Percentiles rank a stretch among this genome's conserved stretches.
Conservation (phyloP, 192 early-diverging fungal species). For the Geranomyces michiganensis region DNA sequence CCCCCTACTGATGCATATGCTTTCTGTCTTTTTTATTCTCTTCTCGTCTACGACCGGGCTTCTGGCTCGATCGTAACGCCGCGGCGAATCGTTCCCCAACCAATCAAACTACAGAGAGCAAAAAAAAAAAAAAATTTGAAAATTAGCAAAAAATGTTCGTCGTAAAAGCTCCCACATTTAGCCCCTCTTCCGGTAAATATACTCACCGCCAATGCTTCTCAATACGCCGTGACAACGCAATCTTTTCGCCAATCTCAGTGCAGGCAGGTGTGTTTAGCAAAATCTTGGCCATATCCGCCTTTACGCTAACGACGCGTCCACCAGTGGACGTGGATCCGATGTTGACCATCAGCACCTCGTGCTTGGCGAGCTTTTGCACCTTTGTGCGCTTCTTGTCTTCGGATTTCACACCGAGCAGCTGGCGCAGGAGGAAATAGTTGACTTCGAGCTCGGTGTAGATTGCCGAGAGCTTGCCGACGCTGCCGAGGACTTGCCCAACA, state of each 20-base stretch:
- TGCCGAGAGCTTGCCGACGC: slow-evolving; percentile 86
- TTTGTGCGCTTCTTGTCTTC: slow-evolving; percentile 99
- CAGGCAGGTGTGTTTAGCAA: slow-evolving; percentile 87
- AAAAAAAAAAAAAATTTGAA: slow-evolving; percentile 22
- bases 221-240: slow-evolving; percentile 93
- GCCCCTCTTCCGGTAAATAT: not conserved
- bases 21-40: too few relatives aligned
- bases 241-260: slow-evolving; percentile 94
- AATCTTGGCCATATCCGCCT: slow-evolving; percentile 94
- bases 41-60: not conserved
- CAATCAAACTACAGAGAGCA: slow-evolving; percentile 74
- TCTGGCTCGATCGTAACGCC: slow-evolving; percentile 73
- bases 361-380: slow-evolving; percentile 89
- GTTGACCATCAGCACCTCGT: slow-evolving; percentile 94
- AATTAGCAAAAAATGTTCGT: slow-evolving; percentile 17
- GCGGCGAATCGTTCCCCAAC: slow-evolving; percentile 95
- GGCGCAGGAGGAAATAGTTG: slow-evolving; percentile 94
- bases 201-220: slow-evolving; percentile 95
- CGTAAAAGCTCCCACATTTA: not conserved
- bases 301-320: slow-evolving; percentile 91
- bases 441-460: slow-evolving; percentile 97
- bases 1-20: too few relatives aligned
- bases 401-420: slow-evolving; percentile 94
- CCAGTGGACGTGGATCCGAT: slow-evolving; percentile 95
- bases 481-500: slow-evolving; percentile 93